Conservation (phyloP, 495 filamentous ascomycete species). For the Aspergillus cristatus region DNA sequence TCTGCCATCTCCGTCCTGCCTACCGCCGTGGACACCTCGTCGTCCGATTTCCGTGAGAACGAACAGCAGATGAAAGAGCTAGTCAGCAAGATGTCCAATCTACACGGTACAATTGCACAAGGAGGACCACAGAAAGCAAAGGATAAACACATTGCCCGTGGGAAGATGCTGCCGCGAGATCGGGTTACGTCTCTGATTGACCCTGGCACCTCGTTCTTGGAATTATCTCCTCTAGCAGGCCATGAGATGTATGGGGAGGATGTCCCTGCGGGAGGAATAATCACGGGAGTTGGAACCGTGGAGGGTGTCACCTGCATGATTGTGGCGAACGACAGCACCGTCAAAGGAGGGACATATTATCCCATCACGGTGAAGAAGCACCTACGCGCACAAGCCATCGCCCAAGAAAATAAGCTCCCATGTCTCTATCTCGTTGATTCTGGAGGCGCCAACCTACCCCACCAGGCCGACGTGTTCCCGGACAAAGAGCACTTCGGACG, state of each 20-base stretch:
- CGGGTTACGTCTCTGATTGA: conserved; percentile 83
- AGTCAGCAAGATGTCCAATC: conserved; percentile 49
- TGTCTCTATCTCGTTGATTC: conserved; percentile 97
- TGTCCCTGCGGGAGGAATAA: conserved; percentile 81
- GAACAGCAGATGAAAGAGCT: conserved; percentile 65
- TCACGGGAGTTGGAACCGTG: conserved; percentile 85
- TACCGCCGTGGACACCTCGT: conserved; percentile 65
- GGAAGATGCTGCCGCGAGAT: conserved; percentile 93
- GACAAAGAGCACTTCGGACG: conserved; percentile 93
- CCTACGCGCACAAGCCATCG: conserved; percentile 83
- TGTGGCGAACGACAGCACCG: conserved; percentile 94
- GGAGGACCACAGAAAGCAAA: conserved; percentile 78
- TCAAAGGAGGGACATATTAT: conserved; percentile 98
- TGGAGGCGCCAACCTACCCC: conserved; percentile 89
- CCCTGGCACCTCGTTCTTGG: conserved; percentile 81
- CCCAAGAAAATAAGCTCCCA: conserved; percentile 74
- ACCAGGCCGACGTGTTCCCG: conserved; percentile 95
- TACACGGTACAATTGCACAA: conserved; percentile 61
- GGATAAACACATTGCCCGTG: conserved; percentile 77
- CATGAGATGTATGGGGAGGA: conserved; percentile 84
- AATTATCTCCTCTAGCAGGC: conserved; percentile 80
- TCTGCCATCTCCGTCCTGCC: conserved; percentile 68
- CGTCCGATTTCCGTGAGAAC: conserved; percentile 76
- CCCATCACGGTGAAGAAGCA: conserved; percentile 98
- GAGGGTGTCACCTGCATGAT: conserved; percentile 90